Evolutionary conservation across 1,284 basidiomycete genomes (phyloP).

Genomic region (Moesziomyces parantarcticus): DNA sequence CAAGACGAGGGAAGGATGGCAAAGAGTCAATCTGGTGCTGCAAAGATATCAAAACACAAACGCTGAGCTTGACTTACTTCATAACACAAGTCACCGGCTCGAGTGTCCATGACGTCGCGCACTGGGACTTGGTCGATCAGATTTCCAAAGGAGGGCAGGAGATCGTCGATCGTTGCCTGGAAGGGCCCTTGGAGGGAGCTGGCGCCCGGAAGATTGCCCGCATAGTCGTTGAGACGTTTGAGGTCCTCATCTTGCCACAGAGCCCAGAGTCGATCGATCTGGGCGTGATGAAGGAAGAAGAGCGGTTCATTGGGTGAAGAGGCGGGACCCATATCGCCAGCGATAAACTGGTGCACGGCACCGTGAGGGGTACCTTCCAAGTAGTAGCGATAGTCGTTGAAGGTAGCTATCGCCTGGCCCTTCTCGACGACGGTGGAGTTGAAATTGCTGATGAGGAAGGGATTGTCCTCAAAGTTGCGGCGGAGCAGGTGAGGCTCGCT

Average conservation of each 20-base stretch:
- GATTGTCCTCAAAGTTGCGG: conserved; percentile 4
- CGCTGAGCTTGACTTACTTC: neutral
- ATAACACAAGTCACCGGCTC: neutral
- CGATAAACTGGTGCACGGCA: conserved; percentile 15
- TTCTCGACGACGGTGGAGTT: conserved; percentile 5
- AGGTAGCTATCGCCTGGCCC: neutral
- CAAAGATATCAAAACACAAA: neutral
- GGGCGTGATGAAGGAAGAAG: conserved; percentile 19
- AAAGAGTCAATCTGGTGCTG: neutral
- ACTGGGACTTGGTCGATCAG: conserved; percentile 11
- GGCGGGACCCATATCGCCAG: conserved; percentile 11
- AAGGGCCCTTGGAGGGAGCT: conserved; percentile 6
- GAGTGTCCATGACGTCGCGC: conserved; percentile 14
- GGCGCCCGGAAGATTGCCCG: conserved; percentile 13
- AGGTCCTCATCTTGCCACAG: conserved; percentile 13
- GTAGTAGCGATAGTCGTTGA: conserved; percentile 19
- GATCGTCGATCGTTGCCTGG: conserved; percentile 9
- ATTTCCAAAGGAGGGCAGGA: conserved; percentile 7
- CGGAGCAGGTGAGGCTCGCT: conserved; percentile 1
- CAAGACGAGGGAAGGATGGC: neutral
- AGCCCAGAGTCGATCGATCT: conserved; percentile 17
- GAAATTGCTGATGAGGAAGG: conserved; percentile 6
- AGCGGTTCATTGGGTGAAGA: conserved; percentile 15
- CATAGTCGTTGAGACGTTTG: conserved; percentile 7
- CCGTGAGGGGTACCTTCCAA: conserved; percentile 16